Evolutionary conservation across 441 rosid genomes (phyloP).

Genomic region (Gossypium davidsonii): DNA sequence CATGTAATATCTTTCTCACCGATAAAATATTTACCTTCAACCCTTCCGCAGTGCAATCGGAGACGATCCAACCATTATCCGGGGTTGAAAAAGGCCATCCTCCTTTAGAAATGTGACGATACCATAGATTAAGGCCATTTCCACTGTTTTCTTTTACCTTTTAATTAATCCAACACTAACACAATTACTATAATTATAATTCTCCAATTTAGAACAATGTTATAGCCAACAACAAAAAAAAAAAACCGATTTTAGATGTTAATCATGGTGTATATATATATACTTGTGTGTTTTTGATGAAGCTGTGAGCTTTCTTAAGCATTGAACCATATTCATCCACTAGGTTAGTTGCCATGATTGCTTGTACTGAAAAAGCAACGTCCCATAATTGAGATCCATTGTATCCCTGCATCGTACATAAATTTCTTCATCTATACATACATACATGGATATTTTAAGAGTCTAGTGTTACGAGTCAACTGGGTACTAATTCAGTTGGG

Average conservation of each 20-base stretch:
- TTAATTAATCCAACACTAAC: not conserved
- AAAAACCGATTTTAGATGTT: not conserved
- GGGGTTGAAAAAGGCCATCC: conserved; percentile 74
- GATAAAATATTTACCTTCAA: conserved; percentile 33
- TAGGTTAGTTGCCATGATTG: conserved; percentile 42
- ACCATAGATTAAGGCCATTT: conserved; percentile 30
- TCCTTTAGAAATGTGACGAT: conserved; percentile 50
- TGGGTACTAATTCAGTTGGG: no score
- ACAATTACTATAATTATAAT: not conserved
- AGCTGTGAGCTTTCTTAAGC: conserved; percentile 53
- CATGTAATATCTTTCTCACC: no score
- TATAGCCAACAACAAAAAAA: not conserved
- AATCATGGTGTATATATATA: no score
- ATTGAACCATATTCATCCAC: conserved; percentile 31
- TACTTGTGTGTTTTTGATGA: conserved; percentile 32
- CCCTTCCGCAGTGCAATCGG: conserved; percentile 57
- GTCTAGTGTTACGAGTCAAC: no score
- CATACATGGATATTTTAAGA: no score
- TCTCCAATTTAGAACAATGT: no score
- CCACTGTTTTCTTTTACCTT: conserved; percentile 31
- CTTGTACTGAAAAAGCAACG: conserved; percentile 55
- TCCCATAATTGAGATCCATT: conserved; percentile 77
- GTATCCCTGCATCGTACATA: conserved; percentile 34
- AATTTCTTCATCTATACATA: not conserved
- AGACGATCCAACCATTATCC: conserved; percentile 55